Conservation (phyloP, 352 stramenopile species). For the Phytophthora hybrid region DNA sequence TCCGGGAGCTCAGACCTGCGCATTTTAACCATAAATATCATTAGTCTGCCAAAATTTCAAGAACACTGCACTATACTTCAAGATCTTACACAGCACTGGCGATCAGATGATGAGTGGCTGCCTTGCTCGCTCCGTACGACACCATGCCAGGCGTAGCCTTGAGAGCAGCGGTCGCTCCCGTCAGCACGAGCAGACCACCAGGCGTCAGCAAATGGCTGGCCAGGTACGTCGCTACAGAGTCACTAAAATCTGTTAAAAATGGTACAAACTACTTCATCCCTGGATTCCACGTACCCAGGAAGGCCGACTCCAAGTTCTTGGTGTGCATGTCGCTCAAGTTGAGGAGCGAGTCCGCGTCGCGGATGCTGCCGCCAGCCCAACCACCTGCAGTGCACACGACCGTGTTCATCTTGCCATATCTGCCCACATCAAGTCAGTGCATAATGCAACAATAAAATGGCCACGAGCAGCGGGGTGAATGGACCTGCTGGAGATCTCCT, state of each 20-base stretch:
- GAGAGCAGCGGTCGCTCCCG: conserved; percentile 81
- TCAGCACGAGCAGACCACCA: conserved; percentile 83
- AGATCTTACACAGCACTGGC: conserved; percentile 81
- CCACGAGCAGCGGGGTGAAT: background rate
- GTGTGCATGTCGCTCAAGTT: conserved; percentile 77
- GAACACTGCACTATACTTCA: background rate
- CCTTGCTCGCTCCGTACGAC: conserved; percentile 91
- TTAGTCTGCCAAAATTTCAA: background rate
- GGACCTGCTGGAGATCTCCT: conserved; percentile 55
- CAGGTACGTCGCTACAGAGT: conserved; percentile 76
- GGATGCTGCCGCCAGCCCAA: conserved; percentile 83
- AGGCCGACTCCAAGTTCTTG: conserved; percentile 85
- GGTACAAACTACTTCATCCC: background rate
- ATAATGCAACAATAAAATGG: background rate
- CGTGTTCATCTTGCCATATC: conserved; percentile 70
- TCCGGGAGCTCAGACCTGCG: conserved; percentile 63
- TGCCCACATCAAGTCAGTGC: conserved; percentile 21
- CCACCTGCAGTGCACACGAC: conserved; percentile 85
- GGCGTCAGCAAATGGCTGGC: conserved; percentile 70
- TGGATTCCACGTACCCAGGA: conserved; percentile 54
- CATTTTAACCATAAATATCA: background rate
- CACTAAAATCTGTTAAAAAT: conserved; percentile 11
- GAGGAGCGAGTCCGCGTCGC: conserved; percentile 62
- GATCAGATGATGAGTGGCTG: conserved; percentile 90
- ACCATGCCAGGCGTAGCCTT: conserved; percentile 85